phyloP scores from a whole-genome alignment of 1,284 basidiomycete genomes.

The Austroboletus novae-zelandiae region DNA sequence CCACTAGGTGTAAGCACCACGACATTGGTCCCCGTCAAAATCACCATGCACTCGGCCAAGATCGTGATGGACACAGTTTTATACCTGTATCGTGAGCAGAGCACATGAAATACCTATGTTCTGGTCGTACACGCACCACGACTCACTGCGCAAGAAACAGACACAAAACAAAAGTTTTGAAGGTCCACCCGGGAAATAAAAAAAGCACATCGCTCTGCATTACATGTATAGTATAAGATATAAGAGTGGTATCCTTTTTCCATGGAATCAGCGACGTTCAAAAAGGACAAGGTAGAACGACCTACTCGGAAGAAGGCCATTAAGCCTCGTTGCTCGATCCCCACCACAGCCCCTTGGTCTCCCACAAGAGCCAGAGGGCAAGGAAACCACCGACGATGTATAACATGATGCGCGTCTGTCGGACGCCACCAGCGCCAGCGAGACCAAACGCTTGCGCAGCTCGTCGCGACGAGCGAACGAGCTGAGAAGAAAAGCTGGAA shows the following conservation, averaged over 20 bases:
- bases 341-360: constrained; percentile 28
- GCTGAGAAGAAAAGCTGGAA: constrained; percentile 55
- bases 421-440: constrained; percentile 57
- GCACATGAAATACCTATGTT: too few relatives aligned
- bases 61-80: too few relatives aligned
- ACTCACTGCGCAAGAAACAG: too few relatives aligned
- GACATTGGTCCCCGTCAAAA: too few relatives aligned
- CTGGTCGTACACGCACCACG: too few relatives aligned
- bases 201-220: constrained; percentile 2
- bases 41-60: too few relatives aligned
- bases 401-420: constrained; percentile 63
- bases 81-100: too few relatives aligned
- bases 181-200: neutral
- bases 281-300: neutral
- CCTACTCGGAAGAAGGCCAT: constrained; percentile 9
- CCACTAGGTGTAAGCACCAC: too few relatives aligned
- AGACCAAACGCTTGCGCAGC: constrained; percentile 68
- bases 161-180: too few relatives aligned
- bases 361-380: constrained; percentile 46
- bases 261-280: neutral
- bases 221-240: constrained; percentile 4
- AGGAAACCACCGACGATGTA: constrained; percentile 49
- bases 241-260: neutral
- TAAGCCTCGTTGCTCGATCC: constrained; percentile 15
- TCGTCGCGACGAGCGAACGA: constrained; percentile 62